These are phyloP conservation scores for Fraxinus albicans DNA, from an alignment of 305 asterid genomes.

Conservation along the genomic window DNA sequence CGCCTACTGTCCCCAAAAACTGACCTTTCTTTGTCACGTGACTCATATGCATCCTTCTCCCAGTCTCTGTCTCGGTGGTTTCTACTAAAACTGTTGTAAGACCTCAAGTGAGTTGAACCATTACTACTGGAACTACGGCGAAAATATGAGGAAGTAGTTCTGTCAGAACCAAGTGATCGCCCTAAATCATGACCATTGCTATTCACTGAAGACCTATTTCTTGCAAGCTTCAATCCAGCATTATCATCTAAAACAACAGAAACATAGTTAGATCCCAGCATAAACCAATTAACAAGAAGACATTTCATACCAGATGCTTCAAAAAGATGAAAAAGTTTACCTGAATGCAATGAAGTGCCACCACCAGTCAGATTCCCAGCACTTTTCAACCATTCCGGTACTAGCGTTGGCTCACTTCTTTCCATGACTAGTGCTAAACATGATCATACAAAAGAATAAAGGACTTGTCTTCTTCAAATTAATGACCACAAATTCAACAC, in stretches of 20 bases:
- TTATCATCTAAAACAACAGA: constrained; percentile 33
- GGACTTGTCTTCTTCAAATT: constrained; percentile 12
- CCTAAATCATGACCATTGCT: constrained; percentile 28
- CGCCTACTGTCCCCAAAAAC: constrained; percentile 41
- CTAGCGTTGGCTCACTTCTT: constrained; percentile 48
- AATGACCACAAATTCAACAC: constrained; percentile 8
- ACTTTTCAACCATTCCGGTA: constrained; percentile 49
- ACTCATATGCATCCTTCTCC: constrained; percentile 43
- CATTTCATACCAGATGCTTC: not conserved
- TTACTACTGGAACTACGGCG: constrained; percentile 36
- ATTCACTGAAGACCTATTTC: constrained; percentile 33
- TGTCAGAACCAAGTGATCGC: constrained; percentile 29
- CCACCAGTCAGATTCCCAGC: constrained; percentile 30
- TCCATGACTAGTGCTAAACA: constrained; percentile 39
- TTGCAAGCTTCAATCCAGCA: constrained; percentile 28
- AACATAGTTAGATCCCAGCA: not conserved
- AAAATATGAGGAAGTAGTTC: constrained; percentile 30
- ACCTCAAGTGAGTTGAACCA: constrained; percentile 29
- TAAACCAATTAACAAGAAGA: not conserved
- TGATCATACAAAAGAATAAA: constrained; percentile 17
- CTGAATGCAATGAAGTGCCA: constrained; percentile 31
- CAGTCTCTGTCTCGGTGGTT: constrained; percentile 32
- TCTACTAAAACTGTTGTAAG: constrained; percentile 39
- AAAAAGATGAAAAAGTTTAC: constrained; percentile 10
- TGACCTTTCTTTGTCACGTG: constrained; percentile 48